Base-by-base conservation (phyloP, 441 rosid species). In the Erodium texanum region DNA sequence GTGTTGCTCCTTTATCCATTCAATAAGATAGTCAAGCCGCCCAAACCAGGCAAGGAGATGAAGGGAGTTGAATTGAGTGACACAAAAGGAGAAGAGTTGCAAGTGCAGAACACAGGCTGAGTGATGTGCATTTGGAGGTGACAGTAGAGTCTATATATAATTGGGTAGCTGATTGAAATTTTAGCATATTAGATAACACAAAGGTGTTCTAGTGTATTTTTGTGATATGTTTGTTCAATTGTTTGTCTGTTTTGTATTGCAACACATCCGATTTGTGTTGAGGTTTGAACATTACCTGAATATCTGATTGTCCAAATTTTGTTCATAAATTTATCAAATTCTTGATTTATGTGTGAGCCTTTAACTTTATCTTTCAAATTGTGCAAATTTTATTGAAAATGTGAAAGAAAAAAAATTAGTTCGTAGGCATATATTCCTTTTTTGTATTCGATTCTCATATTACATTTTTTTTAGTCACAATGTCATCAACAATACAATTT, bases 1-100 rank as follows among this genome's bases (percentile, higher is more conserved):
- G 62, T 54, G 62, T 20, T 54, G 24, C 62, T 54, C 19, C 23
- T 54, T 9, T 54, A 54, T 54, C 62, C 62, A 19, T 54, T 54
- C 24, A 19, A 54, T 43, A 43, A 43, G 50, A 43, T 43, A 43
- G 50, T 43, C n/a, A 43, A 43, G 15, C 14, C 14, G 50, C 50
- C 50, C 3, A 43, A 43, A 43, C 50, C 14, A 1, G 50, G 15
- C 50, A 43, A 43, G 50, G 50, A 43, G 50, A 43, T 11, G 50
- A 43, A 43, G 50, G 50, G 50, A 43, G 50, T 43, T 43, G n/a
- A 43, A 43, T 12, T 43, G n/a, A 43, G 50, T 43, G n/a, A 43
- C 50, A 41, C 48, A 9, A 43, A 43, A 43, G 50, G 50, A 43
- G 50, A 38, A 38, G 45, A 43, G 12, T 14, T 43, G 3, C 50